Evolutionary conservation across 108 stramenopile genomes (phyloP), one percentile per base, ranked within the genome.

Genomic region (Cyclotella choctawhatcheeana): DNA sequence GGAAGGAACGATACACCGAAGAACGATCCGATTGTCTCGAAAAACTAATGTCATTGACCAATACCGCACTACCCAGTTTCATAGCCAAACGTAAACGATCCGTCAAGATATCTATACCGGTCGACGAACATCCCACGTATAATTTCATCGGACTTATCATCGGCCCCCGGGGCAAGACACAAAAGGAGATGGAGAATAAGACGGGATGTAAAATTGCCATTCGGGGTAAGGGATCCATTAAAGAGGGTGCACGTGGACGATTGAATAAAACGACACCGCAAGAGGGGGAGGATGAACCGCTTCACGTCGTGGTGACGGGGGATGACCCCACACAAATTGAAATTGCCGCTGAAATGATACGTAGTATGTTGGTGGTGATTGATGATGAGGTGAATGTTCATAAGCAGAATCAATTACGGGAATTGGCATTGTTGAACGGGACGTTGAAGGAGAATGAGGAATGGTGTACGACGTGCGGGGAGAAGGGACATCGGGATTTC

Each of bases 141-240:
- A 97, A 97, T 74, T 99, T 97, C 83, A 97, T 98, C 63, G 99
- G 96, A 18, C 81, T 96, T 32, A 90, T 96, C 54, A 93, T 96
- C 35, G 99, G 99, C 16, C 98, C 99, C 0, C 83, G 99, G 7
- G 99, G 99, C 0, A 97, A 96, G 74, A 99, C 98, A 2, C 99
- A 99, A 74, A 98, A 98, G 81, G 97, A 97, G 30, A 85, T 99
- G 77, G 98, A 99, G 89, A 66, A 73, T 44, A 93, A 96, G 76
- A 97, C 97, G 5, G 97, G 95, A 31, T 98, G 97, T 82, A 98
- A 98, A 77, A 98, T 99, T 75, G 94, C 96, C 53, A 98, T 99
- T 76, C 93, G 99, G 0, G 99, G 99, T 1, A 88, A 89, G 53
- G 99, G 99, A 6, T 85, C 86, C 26, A 91, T 97, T n/a, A 98